Base-by-base conservation (phyloP, 2,329 filamentous ascomycete species). In the Sporothrix curviconia region DNA sequence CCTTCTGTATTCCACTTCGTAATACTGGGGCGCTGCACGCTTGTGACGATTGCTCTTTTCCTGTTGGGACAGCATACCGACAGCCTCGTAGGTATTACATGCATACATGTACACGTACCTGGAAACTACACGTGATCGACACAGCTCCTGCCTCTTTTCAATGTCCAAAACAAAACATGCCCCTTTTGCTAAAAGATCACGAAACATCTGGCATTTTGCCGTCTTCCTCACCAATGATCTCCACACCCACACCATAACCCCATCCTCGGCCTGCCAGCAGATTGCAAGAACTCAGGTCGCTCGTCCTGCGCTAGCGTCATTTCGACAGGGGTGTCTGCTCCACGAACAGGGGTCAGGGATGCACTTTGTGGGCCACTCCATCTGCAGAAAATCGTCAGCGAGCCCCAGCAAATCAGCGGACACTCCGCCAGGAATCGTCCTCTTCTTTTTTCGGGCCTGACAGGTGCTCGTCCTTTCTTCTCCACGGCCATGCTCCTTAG, bases 281-380 rank as follows among this genome's bases (percentile, higher is more conserved):
- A 55, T 44, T 44, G 30, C 40, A 44, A 34, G 19, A n/a, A 11
- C 24, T 22, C 49, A 37, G 46, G 28, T 11, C 37, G 52, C 28
- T 55, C 22, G 52, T 8, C n/a, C 32, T 17, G 39, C 37, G 39
- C 51, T 55, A 55, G 52, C 52, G 52, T 39, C 52, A 55, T 46
- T 55, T 37, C 42, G 30, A 47, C 52, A 55, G 52, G 52, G 40
- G 30, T 34, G 12, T 51, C 28, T 22, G 37, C 39, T 44, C 28
- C 52, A 37, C 17, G 40, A 34, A 51, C 47, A 51, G 32, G 49
- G 40, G 34, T 11, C 28, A 28, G 40, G 32, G 28, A 34, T 24
- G 28, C 12, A n/a, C 24, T 34, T 14, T 17, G 19, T 44, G 37
- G 37, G 34, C 9, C 25, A n/a, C n/a, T n/a, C 24, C n/a, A 28